Conservation (phyloP, 805 yeast species). For the Pichia occidentalis region DNA sequence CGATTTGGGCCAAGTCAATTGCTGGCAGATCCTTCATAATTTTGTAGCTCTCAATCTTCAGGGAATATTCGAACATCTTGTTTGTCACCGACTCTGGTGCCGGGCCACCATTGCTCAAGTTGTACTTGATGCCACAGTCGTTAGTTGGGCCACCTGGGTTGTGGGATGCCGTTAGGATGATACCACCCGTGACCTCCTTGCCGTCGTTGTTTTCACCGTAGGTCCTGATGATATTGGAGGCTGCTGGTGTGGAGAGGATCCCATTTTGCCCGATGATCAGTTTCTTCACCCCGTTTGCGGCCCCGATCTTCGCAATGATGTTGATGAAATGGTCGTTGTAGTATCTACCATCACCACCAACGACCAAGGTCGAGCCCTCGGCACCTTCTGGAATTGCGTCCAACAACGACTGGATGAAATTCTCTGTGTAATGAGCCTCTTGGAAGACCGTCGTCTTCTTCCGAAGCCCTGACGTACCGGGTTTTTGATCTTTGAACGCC, state of each 20-base stretch:
- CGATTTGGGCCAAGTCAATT: constrained; percentile 59
- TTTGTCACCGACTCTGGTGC: constrained; percentile 95
- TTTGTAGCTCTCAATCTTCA: constrained; percentile 52
- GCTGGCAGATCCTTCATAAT: constrained; percentile 50
- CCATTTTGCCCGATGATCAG: constrained; percentile 86
- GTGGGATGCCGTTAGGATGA: constrained; percentile 92
- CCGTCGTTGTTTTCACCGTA: constrained; percentile 31
- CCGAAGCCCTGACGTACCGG: constrained; percentile 96
- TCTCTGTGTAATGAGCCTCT: constrained; percentile 76
- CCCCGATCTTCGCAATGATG: constrained; percentile 73
- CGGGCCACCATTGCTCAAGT: constrained; percentile 93
- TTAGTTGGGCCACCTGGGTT: constrained; percentile 95
- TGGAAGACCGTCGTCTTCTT: constrained; percentile 85
- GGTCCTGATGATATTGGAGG: constrained; percentile 85
- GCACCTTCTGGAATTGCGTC: constrained; percentile 89
- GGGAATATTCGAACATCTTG: constrained; percentile 69
- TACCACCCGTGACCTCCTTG: constrained; percentile 78
- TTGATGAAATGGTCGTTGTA: constrained; percentile 80
- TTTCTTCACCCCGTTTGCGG: constrained; percentile 86
- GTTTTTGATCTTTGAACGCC: constrained; percentile 86
- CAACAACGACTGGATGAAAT: constrained; percentile 82
- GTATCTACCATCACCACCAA: constrained; percentile 97
- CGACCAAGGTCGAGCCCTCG: constrained; percentile 64
- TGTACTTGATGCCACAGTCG: constrained; percentile 94
- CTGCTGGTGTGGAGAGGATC: constrained; percentile 90